A percentile compares a stretch with the other conserved stretches of the same genome.
Conservation (phyloP, 139 green algal genomes). For the Chlamydomonas sphaeroides region DNA sequence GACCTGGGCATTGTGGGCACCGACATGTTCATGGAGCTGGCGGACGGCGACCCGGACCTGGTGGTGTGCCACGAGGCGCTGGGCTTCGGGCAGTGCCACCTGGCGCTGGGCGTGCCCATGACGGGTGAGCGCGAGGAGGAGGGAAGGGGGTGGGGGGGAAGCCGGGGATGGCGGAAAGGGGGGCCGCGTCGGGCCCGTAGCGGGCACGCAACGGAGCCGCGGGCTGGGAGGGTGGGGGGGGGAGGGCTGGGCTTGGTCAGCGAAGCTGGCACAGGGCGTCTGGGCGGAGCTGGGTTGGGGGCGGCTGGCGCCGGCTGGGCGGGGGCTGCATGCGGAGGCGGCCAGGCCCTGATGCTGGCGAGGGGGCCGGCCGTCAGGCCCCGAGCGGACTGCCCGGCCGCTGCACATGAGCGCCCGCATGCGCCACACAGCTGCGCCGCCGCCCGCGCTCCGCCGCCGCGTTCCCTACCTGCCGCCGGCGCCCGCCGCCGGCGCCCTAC, state of each 20-base stretch:
- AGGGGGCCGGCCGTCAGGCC: too few relatives aligned
- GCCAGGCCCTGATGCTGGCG: too few relatives aligned
- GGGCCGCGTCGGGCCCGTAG: neutral
- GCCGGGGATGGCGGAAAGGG: neutral
- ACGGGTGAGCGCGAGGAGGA: too few relatives aligned
- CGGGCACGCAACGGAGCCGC: neutral
- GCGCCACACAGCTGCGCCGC: too few relatives aligned
- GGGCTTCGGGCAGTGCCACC: conserved; percentile 94
- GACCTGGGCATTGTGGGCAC: conserved; percentile 98
- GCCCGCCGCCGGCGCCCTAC: too few relatives aligned
- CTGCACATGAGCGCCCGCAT: too few relatives aligned
- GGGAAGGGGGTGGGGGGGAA: neutral
- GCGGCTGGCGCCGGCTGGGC: too few relatives aligned
- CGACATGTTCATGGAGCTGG: conserved; percentile 96
- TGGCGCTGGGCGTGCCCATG: conserved; percentile 92
- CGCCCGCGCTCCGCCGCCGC: too few relatives aligned
- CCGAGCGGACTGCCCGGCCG: too few relatives aligned
- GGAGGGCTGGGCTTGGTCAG: neutral
- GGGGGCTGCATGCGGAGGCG: too few relatives aligned
- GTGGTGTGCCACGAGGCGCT: conserved; percentile 91
- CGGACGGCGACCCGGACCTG: conserved; percentile 73
- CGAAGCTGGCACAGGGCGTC: neutral
- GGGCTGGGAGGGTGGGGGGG: neutral
- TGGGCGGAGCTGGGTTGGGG: neutral
- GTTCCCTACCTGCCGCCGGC: too few relatives aligned